Evolutionary conservation across 2,329 filamentous ascomycete species (phyloP).

Genomic region (Aureobasidium uvarum): DNA sequence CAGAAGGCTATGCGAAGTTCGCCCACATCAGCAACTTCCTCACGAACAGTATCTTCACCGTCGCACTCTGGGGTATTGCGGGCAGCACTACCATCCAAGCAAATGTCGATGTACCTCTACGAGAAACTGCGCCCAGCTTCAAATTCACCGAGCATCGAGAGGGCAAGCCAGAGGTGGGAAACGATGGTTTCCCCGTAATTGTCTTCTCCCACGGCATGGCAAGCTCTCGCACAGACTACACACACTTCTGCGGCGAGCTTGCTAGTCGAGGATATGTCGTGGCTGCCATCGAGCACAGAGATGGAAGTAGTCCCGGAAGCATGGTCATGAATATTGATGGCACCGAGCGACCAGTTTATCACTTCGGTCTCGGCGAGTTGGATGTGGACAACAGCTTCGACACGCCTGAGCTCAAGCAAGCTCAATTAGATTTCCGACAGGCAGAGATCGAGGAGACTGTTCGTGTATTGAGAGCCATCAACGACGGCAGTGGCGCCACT

Average conservation of each 20-base stretch:
- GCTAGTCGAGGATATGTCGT: slow-evolving; percentile 49
- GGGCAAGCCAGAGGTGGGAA: slow-evolving; percentile 33
- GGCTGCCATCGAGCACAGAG: slow-evolving; percentile 49
- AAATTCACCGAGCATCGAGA: slow-evolving; percentile 27
- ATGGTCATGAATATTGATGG: slow-evolving; percentile 42
- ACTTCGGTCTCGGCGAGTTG: slow-evolving; percentile 29
- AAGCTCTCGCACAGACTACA: slow-evolving; percentile 47
- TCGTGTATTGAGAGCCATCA: slow-evolving; percentile 43
- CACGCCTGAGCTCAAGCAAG: slow-evolving; percentile 41
- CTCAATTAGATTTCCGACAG: slow-evolving; percentile 47
- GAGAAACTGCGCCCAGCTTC: slow-evolving; percentile 34
- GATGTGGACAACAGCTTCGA: slow-evolving; percentile 27
- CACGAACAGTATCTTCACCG: slow-evolving; percentile 42
- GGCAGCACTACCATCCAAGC: slow-evolving; percentile 46
- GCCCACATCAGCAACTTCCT: slow-evolving; percentile 41
- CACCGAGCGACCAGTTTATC: slow-evolving; percentile 30
- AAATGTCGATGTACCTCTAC: slow-evolving; percentile 45
- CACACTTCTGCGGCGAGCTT: slow-evolving; percentile 48
- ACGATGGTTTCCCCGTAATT: slow-evolving; percentile 42
- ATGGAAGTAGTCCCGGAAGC: slow-evolving; percentile 48
- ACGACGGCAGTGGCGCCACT: slow-evolving; percentile 39
- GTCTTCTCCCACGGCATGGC: slow-evolving; percentile 52
- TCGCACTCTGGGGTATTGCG: slow-evolving; percentile 45
- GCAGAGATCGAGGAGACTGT: slow-evolving; percentile 49
- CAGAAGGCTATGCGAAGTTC: slow-evolving; percentile 47